These are phyloP conservation scores for Lodderomyces margitis DNA, from an alignment of 1,139 yeast genomes.

Conservation along the genomic window DNA sequence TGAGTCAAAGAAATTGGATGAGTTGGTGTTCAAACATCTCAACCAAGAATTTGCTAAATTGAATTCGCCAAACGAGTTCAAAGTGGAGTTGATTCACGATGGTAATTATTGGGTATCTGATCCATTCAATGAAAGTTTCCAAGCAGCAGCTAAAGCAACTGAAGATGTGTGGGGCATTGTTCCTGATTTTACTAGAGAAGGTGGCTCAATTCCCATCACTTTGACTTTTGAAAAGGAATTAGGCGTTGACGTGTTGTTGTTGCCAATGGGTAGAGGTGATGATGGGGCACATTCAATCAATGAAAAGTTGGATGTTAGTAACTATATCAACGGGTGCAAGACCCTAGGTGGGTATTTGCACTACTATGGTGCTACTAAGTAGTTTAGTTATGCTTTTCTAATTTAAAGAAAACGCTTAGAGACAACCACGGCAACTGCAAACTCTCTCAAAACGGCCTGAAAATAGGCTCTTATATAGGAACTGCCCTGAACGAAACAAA, in stretches of 20 bases:
- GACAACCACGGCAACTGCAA: too few species aligned
- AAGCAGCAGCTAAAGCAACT: slow-evolving; percentile 94
- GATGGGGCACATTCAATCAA: slow-evolving; percentile 99
- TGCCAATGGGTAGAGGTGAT: slow-evolving; percentile 98
- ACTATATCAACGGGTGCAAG: slow-evolving; percentile 92
- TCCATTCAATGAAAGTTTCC: slow-evolving; percentile 88
- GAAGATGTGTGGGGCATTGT: slow-evolving; percentile 91
- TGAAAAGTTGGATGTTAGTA: slow-evolving; percentile 85
- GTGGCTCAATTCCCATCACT: slow-evolving; percentile 97
- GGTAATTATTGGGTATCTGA: slow-evolving; percentile 96
- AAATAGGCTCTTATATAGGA: too few species aligned
- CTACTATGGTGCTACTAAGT: too few species aligned
- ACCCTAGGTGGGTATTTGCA: slow-evolving; percentile 92
- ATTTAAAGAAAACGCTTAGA: too few species aligned
- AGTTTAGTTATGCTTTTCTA: too few species aligned
- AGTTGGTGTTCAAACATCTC: slow-evolving; percentile 72
- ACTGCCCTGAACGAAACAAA: too few species aligned
- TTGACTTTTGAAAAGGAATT: slow-evolving; percentile 85
- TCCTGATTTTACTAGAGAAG: slow-evolving; percentile 97
- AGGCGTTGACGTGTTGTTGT: slow-evolving; percentile 78
- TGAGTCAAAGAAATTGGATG: slow-evolving; percentile 73
- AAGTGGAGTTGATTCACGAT: slow-evolving; percentile 80
- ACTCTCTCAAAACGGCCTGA: too few species aligned
- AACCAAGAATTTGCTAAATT: slow-evolving; percentile 62
- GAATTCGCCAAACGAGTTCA: slow-evolving; percentile 71